These are phyloP conservation scores for Diaporthe velutina DNA, from an alignment of 2,329 filamentous ascomycete genomes.

Conservation along the genomic window DNA sequence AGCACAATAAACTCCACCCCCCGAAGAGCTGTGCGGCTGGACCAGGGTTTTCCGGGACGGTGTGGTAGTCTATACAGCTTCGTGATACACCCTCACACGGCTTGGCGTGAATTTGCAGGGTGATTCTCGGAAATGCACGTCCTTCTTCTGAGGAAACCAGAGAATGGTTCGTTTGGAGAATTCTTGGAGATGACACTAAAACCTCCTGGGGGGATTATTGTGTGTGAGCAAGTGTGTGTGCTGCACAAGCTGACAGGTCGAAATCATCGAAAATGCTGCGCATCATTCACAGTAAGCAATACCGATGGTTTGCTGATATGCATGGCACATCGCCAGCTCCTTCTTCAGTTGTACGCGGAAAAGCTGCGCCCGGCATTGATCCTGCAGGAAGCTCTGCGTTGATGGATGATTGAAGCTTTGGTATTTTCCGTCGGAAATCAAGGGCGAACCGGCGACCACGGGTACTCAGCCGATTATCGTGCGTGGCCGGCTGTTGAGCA, in stretches of 20 bases:
- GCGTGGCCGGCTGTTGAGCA: constrained; percentile 8
- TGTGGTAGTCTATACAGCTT: not conserved
- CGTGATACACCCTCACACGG: not conserved
- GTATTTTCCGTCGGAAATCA: not conserved
- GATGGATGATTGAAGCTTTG: constrained; percentile 14
- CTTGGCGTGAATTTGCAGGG: not conserved
- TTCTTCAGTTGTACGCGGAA: constrained; percentile 4
- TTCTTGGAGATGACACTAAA: not conserved
- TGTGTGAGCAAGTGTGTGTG: not conserved
- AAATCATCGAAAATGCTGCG: constrained; percentile 9
- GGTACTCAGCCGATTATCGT: constrained; percentile 7
- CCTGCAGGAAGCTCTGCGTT: constrained; percentile 16
- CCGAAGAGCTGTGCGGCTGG: not conserved
- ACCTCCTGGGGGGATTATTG: not conserved
- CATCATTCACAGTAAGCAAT: constrained; percentile 22
- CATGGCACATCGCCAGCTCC: constrained; percentile 16
- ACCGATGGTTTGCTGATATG: constrained; percentile 13
- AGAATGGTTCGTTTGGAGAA: not conserved
- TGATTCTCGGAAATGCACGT: not conserved
- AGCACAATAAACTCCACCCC: not conserved
- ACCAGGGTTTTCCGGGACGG: not conserved
- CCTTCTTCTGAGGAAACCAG: not conserved
- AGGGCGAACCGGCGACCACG: not conserved
- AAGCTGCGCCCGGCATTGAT: constrained; percentile 28
- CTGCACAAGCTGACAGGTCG: constrained; percentile 11